These are phyloP conservation scores for Quercus gilva DNA, from an alignment of 306 rosid genomes.

Conservation along the genomic window DNA sequence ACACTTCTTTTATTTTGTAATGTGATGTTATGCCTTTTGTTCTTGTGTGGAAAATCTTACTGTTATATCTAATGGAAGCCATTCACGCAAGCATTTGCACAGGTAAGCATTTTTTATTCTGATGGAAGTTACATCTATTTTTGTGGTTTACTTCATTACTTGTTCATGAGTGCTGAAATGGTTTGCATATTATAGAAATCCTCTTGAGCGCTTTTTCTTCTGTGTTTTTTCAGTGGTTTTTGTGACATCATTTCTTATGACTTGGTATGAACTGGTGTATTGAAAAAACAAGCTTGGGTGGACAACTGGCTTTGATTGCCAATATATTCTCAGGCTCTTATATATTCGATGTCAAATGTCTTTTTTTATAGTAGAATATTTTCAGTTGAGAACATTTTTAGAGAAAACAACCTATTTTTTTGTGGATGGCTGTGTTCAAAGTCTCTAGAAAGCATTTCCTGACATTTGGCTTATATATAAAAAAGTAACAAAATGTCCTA, in stretches of 20 bases:
- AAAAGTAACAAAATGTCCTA: no score
- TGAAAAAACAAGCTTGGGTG: no score
- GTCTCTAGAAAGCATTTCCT: no score
- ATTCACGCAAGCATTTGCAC: neutral
- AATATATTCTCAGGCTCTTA: no score
- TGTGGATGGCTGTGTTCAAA: no score
- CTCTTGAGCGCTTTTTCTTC: neutral
- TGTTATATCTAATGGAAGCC: conserved; percentile 5
- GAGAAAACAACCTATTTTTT: no score
- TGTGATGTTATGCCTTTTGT: conserved; percentile 21
- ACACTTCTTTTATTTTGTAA: conserved; percentile 20
- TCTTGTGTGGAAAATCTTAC: conserved; percentile 43
- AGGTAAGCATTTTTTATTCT: neutral
- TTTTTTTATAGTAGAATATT: no score
- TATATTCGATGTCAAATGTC: no score
- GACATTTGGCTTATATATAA: no score
- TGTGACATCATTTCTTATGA: neutral
- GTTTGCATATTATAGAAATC: neutral
- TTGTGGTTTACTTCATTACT: neutral
- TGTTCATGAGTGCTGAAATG: neutral
- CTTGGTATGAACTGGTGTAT: neutral
- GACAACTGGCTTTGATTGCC: no score
- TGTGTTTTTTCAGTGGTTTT: neutral
- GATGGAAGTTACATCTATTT: neutral
- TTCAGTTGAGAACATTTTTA: no score